Conservation (phyloP, 331 rosid species). For the Acacia concinna region DNA sequence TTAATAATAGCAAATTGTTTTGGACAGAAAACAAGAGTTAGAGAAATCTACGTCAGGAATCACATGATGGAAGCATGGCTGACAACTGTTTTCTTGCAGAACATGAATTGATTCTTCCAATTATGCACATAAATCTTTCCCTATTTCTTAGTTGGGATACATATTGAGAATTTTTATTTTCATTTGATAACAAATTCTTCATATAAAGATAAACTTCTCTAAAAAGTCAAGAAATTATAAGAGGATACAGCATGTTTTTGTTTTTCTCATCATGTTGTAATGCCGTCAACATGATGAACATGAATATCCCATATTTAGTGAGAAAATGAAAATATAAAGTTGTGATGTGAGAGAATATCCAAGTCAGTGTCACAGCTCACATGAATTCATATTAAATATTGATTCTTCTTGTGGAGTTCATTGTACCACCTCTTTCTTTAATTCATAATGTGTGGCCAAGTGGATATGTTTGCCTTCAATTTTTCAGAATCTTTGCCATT, state of each 20-base stretch:
- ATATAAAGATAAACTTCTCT: neutral
- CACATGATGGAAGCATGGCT: neutral
- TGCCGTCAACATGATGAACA: neutral
- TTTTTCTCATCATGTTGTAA: neutral
- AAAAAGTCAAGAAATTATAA: neutral
- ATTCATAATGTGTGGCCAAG: neutral
- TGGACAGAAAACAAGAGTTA: neutral
- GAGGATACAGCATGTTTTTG: too few species aligned
- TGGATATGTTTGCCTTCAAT: neutral
- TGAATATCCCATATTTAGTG: neutral
- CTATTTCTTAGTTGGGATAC: neutral
- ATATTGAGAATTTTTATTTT: neutral
- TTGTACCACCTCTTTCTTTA: neutral
- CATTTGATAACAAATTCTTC: neutral
- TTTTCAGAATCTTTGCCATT: neutral
- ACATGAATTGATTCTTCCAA: neutral
- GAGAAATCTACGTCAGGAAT: neutral
- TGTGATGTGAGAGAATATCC: neutral
- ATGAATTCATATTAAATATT: neutral
- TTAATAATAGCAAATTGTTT: neutral
- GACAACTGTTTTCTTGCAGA: conserved; percentile 1
- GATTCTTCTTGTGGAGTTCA: neutral
- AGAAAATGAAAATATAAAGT: neutral
- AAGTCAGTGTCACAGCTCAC: neutral
- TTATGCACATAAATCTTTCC: neutral